Percentiles rank a stretch among this genome's conserved stretches.
These are phyloP conservation scores for Echria macrotheca DNA, from an alignment of 495 filamentous ascomycete genomes.

Conservation along the genomic window DNA sequence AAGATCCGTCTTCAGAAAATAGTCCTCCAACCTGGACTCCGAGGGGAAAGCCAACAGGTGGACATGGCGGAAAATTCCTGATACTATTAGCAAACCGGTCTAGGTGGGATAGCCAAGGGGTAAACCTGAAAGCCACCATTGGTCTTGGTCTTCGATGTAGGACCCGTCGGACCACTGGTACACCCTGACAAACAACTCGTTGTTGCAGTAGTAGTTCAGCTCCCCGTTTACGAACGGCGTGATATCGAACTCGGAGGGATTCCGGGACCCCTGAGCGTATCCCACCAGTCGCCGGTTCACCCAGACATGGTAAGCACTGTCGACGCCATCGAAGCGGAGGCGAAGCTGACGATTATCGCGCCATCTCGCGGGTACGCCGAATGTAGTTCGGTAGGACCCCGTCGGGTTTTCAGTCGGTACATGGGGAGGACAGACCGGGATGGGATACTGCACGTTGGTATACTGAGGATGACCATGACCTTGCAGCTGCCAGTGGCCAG, in stretches of 20 bases:
- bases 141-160: constrained; percentile 62
- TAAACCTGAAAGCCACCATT: constrained; percentile 51
- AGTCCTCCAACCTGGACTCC: constrained; percentile 51
- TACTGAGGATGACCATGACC: constrained; percentile 58
- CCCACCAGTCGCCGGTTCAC: constrained; percentile 54
- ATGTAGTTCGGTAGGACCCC: constrained; percentile 54
- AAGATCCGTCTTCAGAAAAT: constrained; percentile 49
- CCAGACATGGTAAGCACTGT: constrained; percentile 62
- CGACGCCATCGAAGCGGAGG: constrained; percentile 61
- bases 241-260: constrained; percentile 59
- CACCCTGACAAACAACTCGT: constrained; percentile 52
- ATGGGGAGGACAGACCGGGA: constrained; percentile 54
- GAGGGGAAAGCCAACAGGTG: constrained; percentile 51
- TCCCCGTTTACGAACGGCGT: constrained; percentile 36
- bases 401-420: constrained; percentile 57
- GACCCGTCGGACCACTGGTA: constrained; percentile 56
- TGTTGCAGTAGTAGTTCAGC: no score
- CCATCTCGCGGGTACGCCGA: constrained; percentile 42
- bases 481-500: constrained; percentile 62
- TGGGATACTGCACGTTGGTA: constrained; percentile 56
- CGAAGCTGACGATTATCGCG: constrained; percentile 38
- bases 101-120: no score
- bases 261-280: constrained; percentile 60
- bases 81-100: not conserved
- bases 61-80: constrained; percentile 63